Conservation (phyloP, 441 rosid genomes). For the California macrophylla region DNA sequence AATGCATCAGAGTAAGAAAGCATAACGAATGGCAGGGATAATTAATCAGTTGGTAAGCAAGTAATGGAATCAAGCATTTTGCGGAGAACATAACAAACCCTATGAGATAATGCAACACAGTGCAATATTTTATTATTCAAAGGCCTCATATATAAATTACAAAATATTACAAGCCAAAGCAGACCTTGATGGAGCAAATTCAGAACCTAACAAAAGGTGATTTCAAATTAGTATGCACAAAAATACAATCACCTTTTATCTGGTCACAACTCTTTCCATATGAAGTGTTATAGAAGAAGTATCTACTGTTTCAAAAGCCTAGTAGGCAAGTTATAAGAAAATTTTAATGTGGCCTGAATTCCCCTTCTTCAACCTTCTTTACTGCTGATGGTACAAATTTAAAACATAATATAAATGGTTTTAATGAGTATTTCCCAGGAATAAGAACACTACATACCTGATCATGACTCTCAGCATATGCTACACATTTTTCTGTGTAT, state of each 20-base stretch:
- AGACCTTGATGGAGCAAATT: not conserved
- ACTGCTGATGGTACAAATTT: not conserved
- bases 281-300: not conserved
- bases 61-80: slow-evolving; percentile 1
- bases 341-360: not conserved
- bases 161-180: not conserved
- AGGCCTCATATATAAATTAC: not conserved
- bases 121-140: not conserved
- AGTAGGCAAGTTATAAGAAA: not conserved
- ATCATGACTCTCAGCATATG: slow-evolving; percentile 88
- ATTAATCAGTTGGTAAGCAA: not conserved
- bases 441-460: slow-evolving; percentile 37
- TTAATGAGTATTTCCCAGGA: slow-evolving; percentile 3
- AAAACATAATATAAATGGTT: not conserved
- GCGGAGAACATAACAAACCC: not conserved
- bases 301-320: not conserved
- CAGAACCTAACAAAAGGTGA: not conserved
- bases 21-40: slow-evolving; percentile 4
- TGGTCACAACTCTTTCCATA: not conserved
- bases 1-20: slow-evolving; percentile 21
- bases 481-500: slow-evolving; percentile 62
- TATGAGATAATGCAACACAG: not conserved
- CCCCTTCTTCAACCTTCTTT: not conserved
- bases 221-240: not conserved
- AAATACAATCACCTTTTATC: not conserved